Evolutionary conservation across 2,329 filamentous ascomycete genomes (phyloP).

Genomic region (Trematosphaeria pertusa): DNA sequence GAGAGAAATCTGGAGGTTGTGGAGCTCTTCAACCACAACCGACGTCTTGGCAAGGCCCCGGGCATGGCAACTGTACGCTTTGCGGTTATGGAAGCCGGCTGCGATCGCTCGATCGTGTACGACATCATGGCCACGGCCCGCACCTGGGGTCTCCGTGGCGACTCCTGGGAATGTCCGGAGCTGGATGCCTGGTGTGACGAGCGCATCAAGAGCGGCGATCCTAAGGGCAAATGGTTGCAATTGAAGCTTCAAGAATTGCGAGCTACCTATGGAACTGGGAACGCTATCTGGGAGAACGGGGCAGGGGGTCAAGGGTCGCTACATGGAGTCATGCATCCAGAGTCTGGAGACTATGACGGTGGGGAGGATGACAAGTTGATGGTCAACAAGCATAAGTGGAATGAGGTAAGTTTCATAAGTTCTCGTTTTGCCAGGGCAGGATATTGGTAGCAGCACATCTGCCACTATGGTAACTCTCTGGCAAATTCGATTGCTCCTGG

Average conservation of each 20-base stretch:
- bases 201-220: constrained; percentile 22
- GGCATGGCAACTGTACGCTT: constrained; percentile 29
- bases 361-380: constrained; percentile 26
- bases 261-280: neutral
- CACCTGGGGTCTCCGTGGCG: constrained; percentile 19
- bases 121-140: constrained; percentile 33
- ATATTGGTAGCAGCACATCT: neutral
- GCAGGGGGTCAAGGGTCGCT: neutral
- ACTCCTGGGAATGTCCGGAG: constrained; percentile 19
- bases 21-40: constrained; percentile 43
- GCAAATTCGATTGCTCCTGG: too few relatives aligned
- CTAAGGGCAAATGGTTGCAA: constrained; percentile 36
- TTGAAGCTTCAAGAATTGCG: constrained; percentile 31
- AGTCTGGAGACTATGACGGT: constrained; percentile 26
- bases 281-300: neutral
- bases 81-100: constrained; percentile 37
- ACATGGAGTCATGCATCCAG: constrained; percentile 15
- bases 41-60: constrained; percentile 36
- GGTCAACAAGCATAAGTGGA: constrained; percentile 29
- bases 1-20: constrained; percentile 39
- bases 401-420: constrained; percentile 30
- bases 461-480: too few relatives aligned
- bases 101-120: constrained; percentile 40
- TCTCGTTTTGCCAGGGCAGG: neutral
- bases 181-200: constrained; percentile 40